A percentile compares a stretch with the other conserved stretches of the same genome.
These are phyloP conservation scores for Alternaria consortialis DNA, from an alignment of 2,329 filamentous ascomycete species.

Conservation along the genomic window DNA sequence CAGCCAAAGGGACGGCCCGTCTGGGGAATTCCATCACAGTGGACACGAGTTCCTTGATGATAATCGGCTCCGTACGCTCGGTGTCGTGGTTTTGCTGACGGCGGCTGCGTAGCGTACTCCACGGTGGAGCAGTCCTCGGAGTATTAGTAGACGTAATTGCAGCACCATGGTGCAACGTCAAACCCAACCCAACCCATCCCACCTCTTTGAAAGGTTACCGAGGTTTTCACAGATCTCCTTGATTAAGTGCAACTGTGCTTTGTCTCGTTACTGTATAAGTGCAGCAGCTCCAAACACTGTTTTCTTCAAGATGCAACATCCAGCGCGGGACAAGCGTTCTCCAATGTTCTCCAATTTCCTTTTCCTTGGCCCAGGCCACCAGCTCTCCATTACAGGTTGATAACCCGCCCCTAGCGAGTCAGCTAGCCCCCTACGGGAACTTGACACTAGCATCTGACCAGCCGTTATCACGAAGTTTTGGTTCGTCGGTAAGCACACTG, in stretches of 20 bases:
- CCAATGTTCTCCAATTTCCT: constrained; percentile 2
- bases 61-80: neutral
- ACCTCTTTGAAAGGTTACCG: neutral
- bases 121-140: constrained; percentile 6
- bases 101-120: neutral
- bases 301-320: neutral
- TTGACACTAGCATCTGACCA: constrained; percentile 2
- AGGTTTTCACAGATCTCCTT: neutral
- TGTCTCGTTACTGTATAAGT: neutral
- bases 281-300: neutral
- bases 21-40: constrained; percentile 3
- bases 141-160: neutral
- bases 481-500: constrained; percentile 8
- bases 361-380: neutral
- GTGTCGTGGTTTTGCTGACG: constrained; percentile 3
- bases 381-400: neutral
- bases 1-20: constrained; percentile 14
- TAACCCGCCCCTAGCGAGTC: constrained; percentile 5
- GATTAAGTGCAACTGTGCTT: neutral
- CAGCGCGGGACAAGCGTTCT: neutral
- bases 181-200: neutral
- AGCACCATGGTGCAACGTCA: constrained; percentile 1
- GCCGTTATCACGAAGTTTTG: constrained; percentile 11
- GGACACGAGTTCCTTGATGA: constrained; percentile 7
- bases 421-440: constrained; percentile 4